Evolutionary conservation across 441 rosid genomes (phyloP), one percentile per base, ranked within the genome.

Genomic region (Macaranga tanarius): DNA sequence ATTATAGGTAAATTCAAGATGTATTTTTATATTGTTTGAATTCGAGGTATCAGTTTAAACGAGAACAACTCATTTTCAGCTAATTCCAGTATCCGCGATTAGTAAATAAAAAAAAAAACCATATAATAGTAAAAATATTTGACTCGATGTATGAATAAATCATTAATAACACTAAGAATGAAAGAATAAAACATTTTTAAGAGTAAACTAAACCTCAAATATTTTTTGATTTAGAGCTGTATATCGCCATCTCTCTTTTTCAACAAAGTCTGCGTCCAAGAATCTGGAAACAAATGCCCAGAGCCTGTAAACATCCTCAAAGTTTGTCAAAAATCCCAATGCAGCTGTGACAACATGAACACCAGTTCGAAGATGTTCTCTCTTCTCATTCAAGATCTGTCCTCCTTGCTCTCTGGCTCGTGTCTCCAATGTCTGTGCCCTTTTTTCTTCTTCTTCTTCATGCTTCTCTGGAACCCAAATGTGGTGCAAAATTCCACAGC

Each of bases 171-270:
- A 55, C n/a, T 19, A 52, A 10, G 4, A 52, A 67, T 20, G 10
- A 64, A 76, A 61, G 50, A 71, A n/a, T n/a, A n/a, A n/a, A n/a
- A n/a, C n/a, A n/a, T n/a, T n/a, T 26, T 58, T 70, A n/a, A 65
- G 15, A 67, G 34, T 10, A 58, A 34, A 59, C 73, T 81, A 90
- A 62, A 88, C 79, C 73, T 88, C 88, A 66, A 90, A 40, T 8
- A 69, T 84, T 73, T 84, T 81, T 76, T 88, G 93, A 71, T 95
- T 90, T 61, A 92, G 86, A 75, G 96, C 90, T 34, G 81, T 80
- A 75, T 86, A 88, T 76, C 99, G 86, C 99, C 99, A 91, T 55
- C 83, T 82, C 84, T 92, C 98, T 75, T 95, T 92, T 91, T 92
- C 93, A 34, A 95, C 88, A 76, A 92, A 95, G 76, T 95, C 98